Percentiles rank a stretch among this genome's conserved stretches.
These are phyloP conservation scores for Raffaelea albimanens DNA, from an alignment of 2,329 filamentous ascomycete genomes.

Conservation along the genomic window DNA sequence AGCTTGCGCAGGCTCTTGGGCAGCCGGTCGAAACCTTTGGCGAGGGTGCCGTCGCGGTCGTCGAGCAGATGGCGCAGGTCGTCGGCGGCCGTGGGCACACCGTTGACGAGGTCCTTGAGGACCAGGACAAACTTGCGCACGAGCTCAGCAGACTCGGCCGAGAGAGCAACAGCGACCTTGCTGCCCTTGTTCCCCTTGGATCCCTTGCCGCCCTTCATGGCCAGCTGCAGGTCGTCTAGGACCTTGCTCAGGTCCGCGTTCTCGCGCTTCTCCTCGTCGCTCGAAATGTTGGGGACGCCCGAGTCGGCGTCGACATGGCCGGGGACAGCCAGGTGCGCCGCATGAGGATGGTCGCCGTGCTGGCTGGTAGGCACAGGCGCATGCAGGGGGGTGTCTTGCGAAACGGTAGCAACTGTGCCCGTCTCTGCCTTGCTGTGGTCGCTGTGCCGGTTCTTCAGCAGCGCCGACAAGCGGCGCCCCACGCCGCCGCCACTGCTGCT, in stretches of 20 bases:
- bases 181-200: slow-evolving; percentile 23
- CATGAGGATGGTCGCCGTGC: slow-evolving; percentile 15
- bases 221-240: slow-evolving; percentile 75
- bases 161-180: slow-evolving; percentile 60
- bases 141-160: slow-evolving; percentile 73
- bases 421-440: slow-evolving; percentile 17
- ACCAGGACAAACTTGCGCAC: slow-evolving; percentile 79
- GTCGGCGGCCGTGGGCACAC: slow-evolving; percentile 84
- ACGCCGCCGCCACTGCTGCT: slow-evolving; percentile 14
- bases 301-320: slow-evolving; percentile 24
- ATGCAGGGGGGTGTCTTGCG: background rate
- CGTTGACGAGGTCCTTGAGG: slow-evolving; percentile 85
- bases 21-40: slow-evolving; percentile 54
- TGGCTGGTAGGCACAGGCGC: slow-evolving; percentile 1
- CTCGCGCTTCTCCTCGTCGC: slow-evolving; percentile 36
- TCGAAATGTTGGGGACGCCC: background rate
- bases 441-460: background rate
- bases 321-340: slow-evolving; percentile 27
- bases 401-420: slow-evolving; percentile 14
- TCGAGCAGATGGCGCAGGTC: slow-evolving; percentile 63
- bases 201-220: slow-evolving; percentile 58
- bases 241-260: slow-evolving; percentile 67
- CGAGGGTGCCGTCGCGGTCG: slow-evolving; percentile 51
- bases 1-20: slow-evolving; percentile 77
- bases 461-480: background rate